Conservation (phyloP, 2,329 filamentous ascomycete genomes). For the Dothidotthia symphoricarpi region DNA sequence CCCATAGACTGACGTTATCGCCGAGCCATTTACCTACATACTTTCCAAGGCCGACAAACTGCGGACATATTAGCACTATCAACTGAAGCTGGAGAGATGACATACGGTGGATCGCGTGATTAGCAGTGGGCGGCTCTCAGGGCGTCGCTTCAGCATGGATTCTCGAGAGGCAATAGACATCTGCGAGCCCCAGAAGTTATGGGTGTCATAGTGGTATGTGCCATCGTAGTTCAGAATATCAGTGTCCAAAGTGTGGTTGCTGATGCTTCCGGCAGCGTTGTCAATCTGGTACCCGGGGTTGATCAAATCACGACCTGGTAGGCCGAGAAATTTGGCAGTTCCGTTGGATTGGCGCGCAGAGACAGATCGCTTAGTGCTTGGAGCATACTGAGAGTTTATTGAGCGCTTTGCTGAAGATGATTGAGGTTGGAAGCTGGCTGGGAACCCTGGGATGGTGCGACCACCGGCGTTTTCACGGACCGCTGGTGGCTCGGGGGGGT, state of each 20-base stretch:
- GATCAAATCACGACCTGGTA: slow-evolving; percentile 64
- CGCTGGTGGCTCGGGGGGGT: slow-evolving; percentile 62
- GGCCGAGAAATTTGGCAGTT: slow-evolving; percentile 49
- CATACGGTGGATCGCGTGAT: slow-evolving; percentile 67
- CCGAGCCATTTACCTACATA: slow-evolving; percentile 61
- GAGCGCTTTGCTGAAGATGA: slow-evolving; percentile 14
- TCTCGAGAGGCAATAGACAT: slow-evolving; percentile 66
- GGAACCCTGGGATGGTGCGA: slow-evolving; percentile 66
- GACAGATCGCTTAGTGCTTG: slow-evolving; percentile 14
- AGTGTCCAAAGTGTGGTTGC: slow-evolving; percentile 58
- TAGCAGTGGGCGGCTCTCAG: slow-evolving; percentile 63
- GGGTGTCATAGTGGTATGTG: slow-evolving; percentile 68
- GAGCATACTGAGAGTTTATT: slow-evolving; percentile 1
- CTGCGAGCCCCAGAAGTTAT: slow-evolving; percentile 73
- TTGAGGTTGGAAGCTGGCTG: slow-evolving; percentile 63
- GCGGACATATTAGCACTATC: slow-evolving; percentile 1
- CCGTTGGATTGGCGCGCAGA: slow-evolving; percentile 26
- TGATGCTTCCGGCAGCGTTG: slow-evolving; percentile 49
- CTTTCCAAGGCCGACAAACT: slow-evolving; percentile 66
- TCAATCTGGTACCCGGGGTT: slow-evolving; percentile 65
- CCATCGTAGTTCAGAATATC: slow-evolving; percentile 67
- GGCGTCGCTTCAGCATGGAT: slow-evolving; percentile 66
- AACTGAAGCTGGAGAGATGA: background rate
- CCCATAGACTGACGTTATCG: slow-evolving; percentile 50
- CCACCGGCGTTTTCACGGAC: slow-evolving; percentile 59